A percentile compares a stretch with the other conserved stretches of the same genome.
Conservation (phyloP, 306 rosid species). For the Castanopsis chinensis region DNA sequence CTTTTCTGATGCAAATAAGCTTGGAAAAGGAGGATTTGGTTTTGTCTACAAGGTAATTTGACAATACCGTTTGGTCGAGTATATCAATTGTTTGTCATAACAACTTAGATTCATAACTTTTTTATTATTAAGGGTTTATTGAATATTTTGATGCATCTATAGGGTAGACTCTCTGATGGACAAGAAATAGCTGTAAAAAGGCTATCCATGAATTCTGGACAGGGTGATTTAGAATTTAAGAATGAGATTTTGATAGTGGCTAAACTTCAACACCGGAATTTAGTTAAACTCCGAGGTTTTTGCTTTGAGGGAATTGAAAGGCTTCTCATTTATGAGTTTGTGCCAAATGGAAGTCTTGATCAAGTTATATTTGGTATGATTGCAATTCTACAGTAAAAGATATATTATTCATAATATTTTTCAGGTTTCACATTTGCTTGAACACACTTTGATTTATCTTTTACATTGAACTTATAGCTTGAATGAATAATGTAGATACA, state of each 20-base stretch:
- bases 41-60: conserved; percentile 36
- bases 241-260: conserved; percentile 44
- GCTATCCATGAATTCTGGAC: conserved; percentile 25
- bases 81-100: too few species aligned
- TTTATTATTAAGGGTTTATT: too few species aligned
- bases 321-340: conserved; percentile 54
- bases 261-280: conserved; percentile 46
- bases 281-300: conserved; percentile 29
- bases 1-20: conserved; percentile 31
- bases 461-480: not conserved
- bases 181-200: conserved; percentile 43
- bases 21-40: conserved; percentile 49
- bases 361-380: conserved; percentile 41
- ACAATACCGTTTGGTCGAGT: not conserved
- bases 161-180: conserved; percentile 37
- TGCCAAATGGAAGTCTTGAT: conserved; percentile 49
- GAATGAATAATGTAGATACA: not conserved
- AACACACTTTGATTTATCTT: not conserved
- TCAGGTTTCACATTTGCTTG: not conserved
- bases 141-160: not conserved
- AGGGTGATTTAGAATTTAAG: conserved; percentile 37
- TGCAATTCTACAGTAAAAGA: not conserved
- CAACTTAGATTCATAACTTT: too few species aligned
- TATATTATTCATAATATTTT: not conserved
- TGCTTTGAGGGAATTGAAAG: conserved; percentile 31